Conservation (phyloP, 345 rosid genomes). For the Mercurialis annua region DNA sequence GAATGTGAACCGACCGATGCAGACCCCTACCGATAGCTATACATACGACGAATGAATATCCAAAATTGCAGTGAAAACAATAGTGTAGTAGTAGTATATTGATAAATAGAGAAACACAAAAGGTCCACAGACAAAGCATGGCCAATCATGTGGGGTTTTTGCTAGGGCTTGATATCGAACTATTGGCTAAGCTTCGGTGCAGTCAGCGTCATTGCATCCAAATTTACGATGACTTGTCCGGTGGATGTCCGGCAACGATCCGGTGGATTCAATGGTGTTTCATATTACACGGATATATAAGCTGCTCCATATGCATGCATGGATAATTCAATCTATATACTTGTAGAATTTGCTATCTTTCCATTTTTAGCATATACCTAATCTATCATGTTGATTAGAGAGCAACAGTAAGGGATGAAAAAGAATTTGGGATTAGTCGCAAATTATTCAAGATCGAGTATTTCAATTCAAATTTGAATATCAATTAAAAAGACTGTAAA, state of each 20-base stretch:
- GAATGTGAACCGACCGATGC: no score
- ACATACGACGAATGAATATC: not conserved
- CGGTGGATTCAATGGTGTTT: constrained; percentile 25
- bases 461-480: no score
- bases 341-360: not conserved
- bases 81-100: not conserved
- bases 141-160: constrained; percentile 37
- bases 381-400: no score
- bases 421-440: no score
- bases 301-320: no score
- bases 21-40: no score
- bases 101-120: not conserved
- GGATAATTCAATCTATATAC: no score
- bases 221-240: constrained; percentile 25
- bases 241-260: constrained; percentile 47
- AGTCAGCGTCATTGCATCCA: constrained; percentile 18
- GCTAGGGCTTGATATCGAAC: not conserved
- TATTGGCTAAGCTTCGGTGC: constrained; percentile 5
- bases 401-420: no score
- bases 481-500: no score
- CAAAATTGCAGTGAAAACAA: not conserved
- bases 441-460: no score
- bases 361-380: not conserved
- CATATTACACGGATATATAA: not conserved
- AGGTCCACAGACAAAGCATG: constrained; percentile 30